Evolutionary conservation across 805 yeast species (phyloP), one percentile per base, ranked within the genome.

Genomic region (Kregervanrija delftensis): DNA sequence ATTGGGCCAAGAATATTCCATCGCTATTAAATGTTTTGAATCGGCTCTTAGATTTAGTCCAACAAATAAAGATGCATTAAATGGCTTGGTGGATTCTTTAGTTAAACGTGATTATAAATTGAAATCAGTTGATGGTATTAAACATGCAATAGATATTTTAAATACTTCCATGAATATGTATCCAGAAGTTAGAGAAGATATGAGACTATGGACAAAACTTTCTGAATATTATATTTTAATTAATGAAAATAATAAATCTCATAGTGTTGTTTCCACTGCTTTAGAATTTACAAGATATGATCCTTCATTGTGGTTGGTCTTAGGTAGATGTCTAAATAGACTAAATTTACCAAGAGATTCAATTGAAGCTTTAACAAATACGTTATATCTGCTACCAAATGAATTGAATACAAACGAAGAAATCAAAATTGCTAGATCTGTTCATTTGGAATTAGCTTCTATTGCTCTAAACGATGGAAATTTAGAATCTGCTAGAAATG

Each of bases 401-500:
- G 56, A 63, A 37, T 54, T 66, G 41, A 46, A 59, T 6, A 35
- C 54, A 2, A 56, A 57, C 4, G 76, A 71, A 39, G 48, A 50
- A 12, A 43, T 73, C n/a, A 74, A 73, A 43, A 65, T 74, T 1
- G 73, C 77, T 0, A 64, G 81, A 43, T 65, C 72, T 12, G 72
- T 74, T 3, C 82, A 77, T 59, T 71, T 76, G 4, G 80, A 77
- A 51, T 60, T 79, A 39, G 83, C 81, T 0, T 73, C 74, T 4
- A 63, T 79, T n/a, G 75, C 77, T 2, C 70, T 74, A 1, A 66
- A 72, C 8, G 75, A 76, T 28, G 74, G 74, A 13, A 71, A 77
- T 51, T 63, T 71, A 34, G 79, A 76, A 44, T 52, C 63, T 40
- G 74, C 78, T n/a, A 67, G 71, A 9, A 58, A 66, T 8, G 83